Base-by-base conservation (phyloP, 75 land plant genomes). In the Selaginella tamariscina region DNA sequence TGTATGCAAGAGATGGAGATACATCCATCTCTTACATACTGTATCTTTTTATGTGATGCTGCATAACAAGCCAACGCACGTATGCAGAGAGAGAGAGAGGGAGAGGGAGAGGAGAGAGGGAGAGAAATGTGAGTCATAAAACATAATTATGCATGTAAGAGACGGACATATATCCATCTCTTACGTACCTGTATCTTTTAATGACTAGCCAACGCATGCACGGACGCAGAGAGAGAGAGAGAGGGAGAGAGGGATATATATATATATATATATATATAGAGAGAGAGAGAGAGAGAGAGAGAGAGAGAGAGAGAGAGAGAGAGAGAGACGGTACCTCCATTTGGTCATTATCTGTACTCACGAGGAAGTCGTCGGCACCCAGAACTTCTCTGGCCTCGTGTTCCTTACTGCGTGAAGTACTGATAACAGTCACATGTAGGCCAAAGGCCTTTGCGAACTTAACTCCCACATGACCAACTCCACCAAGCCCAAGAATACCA, bases 381-480 rank as follows among this genome's bases (percentile, higher is more conserved):
- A 91, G 87, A 11, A 72, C 75, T 21, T 33, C 60, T 30, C 86
- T 56, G 27, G 97, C 89, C 72, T 86, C 94, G 24, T 84, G 71
- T 71, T 79, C 68, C 83, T 92, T 92, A 70, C 56, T 78, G 33
- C 82, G 74, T 0, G 98, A 94, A 1, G 98, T 86, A 80, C 96
- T 94, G 33, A 94, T 85, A 1, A 85, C 87, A 32, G 96, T 87
- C 55, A 94, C 96, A 54, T 90, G 85, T 64, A 85, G 86, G 21
- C 98, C 98, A 79, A 94, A 80, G 0, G 91, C 91, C 70, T 94
- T 94, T 33, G 84, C 96, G 29, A 94, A 75, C 70, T 83, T 83
- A 32, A 85, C 98, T 1, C 84, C 98, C 88, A 94, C 81, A 73
- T 89, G 96, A 0, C 96, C 98, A 13, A 90, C 82, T 2, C 98